Base-by-base conservation (phyloP, 1,284 basidiomycete species). In the Pseudomicrostroma phylloplanum region DNA sequence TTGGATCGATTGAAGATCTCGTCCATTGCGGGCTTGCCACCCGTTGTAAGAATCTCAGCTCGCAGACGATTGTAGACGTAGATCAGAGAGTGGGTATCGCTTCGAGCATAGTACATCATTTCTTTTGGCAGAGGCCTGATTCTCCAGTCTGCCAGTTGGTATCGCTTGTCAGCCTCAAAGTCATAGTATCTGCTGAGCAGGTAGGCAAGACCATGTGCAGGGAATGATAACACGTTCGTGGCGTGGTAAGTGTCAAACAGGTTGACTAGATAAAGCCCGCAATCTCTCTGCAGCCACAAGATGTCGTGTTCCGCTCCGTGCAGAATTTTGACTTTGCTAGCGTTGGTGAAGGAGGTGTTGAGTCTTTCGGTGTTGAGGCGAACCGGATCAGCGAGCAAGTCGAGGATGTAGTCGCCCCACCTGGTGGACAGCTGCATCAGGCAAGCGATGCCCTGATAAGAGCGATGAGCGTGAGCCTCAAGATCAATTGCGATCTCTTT, bases 231-330 rank as follows among this genome's bases (percentile, higher is more conserved):
- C 0, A 90, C 82, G 72, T 89, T 90, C 0, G 91, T 91, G 0
- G 94, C 94, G 72, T 97, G 92, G 78, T 87, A 97, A 0, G 96
- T 98, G 78, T 98, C 94, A 77, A 97, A 98, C 9, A 98, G 81
- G 66, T 92, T 91, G 65, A 98, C 92, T 55, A 97, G 83, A 79
- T 92, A 97, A 1, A 97, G 78, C 59, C 90, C 91, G 77, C 97
- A 92, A 78, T 98, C 89, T 78, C 92, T 89, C 79, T 98, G 93
- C 15, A 98, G 84, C 94, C 94, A 98, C 7, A 92, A 82, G 23
- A 98, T 87, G 78, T 98, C 94, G 67, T 88, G 91, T 56, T 93
- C 90, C 1, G 94, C 91, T 17, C 96, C 94, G 79, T 98, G 94
- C 15, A 77, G 65, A 36, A 79, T 90, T 83, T 97, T 96, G 69